A percentile compares a stretch with the other conserved stretches of the same genome.
Evolutionary conservation across 495 filamentous ascomycete genomes (phyloP).

Genomic region (Margaritispora aquatica): DNA sequence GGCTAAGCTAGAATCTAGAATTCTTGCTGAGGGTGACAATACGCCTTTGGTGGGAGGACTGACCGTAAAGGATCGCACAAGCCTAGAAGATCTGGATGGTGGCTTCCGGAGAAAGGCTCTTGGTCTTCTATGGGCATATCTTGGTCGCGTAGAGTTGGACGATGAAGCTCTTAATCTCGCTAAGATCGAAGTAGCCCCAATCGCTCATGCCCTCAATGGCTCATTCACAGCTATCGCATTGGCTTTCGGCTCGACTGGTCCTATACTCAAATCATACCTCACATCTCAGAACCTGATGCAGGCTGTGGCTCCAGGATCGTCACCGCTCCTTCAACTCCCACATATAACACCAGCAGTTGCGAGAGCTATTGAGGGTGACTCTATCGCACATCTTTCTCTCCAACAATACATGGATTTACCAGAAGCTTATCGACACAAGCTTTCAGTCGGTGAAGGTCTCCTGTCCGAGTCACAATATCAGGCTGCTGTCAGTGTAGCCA

Average conservation of each 20-base stretch:
- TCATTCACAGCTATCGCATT: constrained; percentile 83
- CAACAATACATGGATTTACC: constrained; percentile 83
- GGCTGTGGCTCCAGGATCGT: constrained; percentile 73
- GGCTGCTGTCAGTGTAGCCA: constrained; percentile 65
- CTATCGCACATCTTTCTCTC: constrained; percentile 68
- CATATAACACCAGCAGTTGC: constrained; percentile 74
- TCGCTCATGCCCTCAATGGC: constrained; percentile 75
- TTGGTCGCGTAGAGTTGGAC: constrained; percentile 73
- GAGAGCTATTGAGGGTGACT: constrained; percentile 67
- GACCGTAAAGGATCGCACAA: constrained; percentile 62
- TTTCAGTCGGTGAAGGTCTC: constrained; percentile 63
- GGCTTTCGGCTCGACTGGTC: constrained; percentile 76
- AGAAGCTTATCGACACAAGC: constrained; percentile 62
- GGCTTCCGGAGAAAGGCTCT: constrained; percentile 77
- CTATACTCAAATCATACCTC: constrained; percentile 76
- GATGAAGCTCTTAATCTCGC: constrained; percentile 67
- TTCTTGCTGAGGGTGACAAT: constrained; percentile 52
- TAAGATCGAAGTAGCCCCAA: constrained; percentile 73
- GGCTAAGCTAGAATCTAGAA: constrained; percentile 72
- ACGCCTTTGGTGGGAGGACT: constrained; percentile 48
- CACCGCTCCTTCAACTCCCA: constrained; percentile 88
- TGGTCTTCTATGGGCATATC: constrained; percentile 88
- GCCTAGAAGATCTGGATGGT: constrained; percentile 60
- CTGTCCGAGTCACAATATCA: constrained; percentile 71
- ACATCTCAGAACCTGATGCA: constrained; percentile 82